phyloP scores from a whole-genome alignment of 192 early-diverging fungal species.

The Rhizophagus clarus region DNA sequence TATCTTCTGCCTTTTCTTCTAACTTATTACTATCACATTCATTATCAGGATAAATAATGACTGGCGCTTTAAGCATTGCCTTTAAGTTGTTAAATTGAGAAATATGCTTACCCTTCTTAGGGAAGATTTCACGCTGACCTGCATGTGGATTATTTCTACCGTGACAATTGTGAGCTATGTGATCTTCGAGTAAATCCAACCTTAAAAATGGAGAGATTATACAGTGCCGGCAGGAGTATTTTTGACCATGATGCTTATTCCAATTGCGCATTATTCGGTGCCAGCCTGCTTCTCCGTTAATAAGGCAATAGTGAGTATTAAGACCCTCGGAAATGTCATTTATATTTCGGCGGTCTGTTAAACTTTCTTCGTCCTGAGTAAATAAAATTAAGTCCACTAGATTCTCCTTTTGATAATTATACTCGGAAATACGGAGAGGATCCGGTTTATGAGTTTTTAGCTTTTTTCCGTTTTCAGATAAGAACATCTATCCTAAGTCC shows the following conservation, averaged over 20 bases:
- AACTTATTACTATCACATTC: too few relatives aligned
- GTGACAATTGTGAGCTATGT: background rate
- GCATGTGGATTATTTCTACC: background rate
- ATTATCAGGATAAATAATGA: too few relatives aligned
- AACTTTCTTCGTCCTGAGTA: constrained; percentile 13
- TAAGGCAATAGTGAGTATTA: constrained; percentile 12
- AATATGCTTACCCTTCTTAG: background rate
- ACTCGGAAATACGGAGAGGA: constrained; percentile 7
- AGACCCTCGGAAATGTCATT: constrained; percentile 8
- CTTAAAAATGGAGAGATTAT: background rate
- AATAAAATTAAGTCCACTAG: constrained; percentile 21
- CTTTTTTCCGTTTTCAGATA: too few relatives aligned
- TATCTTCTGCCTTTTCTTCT: too few relatives aligned
- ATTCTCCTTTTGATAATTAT: constrained; percentile 21
- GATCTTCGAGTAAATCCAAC: background rate
- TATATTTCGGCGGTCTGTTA: background rate
- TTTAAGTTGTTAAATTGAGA: too few relatives aligned
- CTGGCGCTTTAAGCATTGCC: too few relatives aligned
- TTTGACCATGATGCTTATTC: constrained; percentile 5
- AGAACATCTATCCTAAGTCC: too few relatives aligned
- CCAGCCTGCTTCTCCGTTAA: background rate
- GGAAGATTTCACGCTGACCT: background rate
- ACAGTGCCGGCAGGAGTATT: constrained; percentile 18
- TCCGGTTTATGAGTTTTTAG: too few relatives aligned
- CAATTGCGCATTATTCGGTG: constrained; percentile 11